Base-by-base conservation (phyloP, 2,329 filamentous ascomycete genomes). In the Ceratocystis cubensis region DNA sequence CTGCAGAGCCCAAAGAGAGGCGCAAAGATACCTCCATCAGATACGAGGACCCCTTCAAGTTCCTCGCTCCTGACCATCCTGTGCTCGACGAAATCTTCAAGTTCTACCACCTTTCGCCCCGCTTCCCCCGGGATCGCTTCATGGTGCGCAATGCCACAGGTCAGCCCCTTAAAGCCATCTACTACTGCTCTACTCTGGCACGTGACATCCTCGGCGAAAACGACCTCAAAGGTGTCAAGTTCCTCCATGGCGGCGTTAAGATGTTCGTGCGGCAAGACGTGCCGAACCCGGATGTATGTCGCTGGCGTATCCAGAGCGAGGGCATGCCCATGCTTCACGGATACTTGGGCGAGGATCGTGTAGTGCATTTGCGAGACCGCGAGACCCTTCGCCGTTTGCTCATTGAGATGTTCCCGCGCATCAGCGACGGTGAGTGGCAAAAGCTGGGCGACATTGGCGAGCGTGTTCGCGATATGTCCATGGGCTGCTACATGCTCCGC, bases 211-310 rank as follows among this genome's bases (percentile, higher is more conserved):
- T 99, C 2, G 84, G 82, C 3, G 83, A 88, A 73, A 99, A 99
- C 74, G 91, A 96, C 75, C 89, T 91, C 56, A 87, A 88, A 33
- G 91, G 91, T 59, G 87, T 97, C 76, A 96, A 94, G 75, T 96
- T 99, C 74, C 89, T 99, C 63, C 94, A 99, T 76, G 93, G 88
- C 63, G 94, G 94, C 70, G 92, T 99, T 44, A 96, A 96, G 78
- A 97, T 97, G 91, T 99, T 96, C 75, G 94, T 97, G 80, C 96
- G 96, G 79, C 93, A 97, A 75, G 91, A 96, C 73, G 88, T 90
- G 0, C 92, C 96, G 68, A 88, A 87, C 4, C 86, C 88, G 45
- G 88, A 92, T 65, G 88, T 94, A 44, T 96, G 92, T 78, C 84
- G 88, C 67, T 99, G 94, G 94, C 86, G 94, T 61, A 94, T 99